A percentile compares a stretch with the other conserved stretches of the same genome.
Conservation (phyloP, 1,284 basidiomycete genomes). For the Athelia psychrophila region DNA sequence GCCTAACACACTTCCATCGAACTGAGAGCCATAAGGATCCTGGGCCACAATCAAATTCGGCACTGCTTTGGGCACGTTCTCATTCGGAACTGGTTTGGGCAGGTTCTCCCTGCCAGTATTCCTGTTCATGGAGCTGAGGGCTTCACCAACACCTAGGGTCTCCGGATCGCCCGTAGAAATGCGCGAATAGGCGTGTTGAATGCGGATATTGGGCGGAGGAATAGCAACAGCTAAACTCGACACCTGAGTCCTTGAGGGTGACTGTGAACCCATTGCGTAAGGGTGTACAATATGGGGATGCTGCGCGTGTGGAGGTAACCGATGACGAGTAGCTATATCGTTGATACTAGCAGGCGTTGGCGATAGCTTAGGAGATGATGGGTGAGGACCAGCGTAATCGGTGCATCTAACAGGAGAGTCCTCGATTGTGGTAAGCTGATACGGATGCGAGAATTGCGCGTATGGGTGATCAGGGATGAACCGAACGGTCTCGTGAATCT, state of each 20-base stretch:
- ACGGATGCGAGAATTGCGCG: constrained; percentile 38
- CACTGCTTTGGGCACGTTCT: constrained; percentile 37
- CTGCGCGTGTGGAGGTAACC: constrained; percentile 38
- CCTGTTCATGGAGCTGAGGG: constrained; percentile 35
- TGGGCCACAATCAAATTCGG: constrained; percentile 16
- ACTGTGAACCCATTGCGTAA: constrained; percentile 22
- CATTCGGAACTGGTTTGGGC: neutral
- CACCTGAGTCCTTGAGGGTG: neutral
- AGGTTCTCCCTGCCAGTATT: constrained; percentile 32
- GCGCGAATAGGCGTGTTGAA: constrained; percentile 10
- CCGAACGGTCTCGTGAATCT: constrained; percentile 28
- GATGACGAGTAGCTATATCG: constrained; percentile 42
- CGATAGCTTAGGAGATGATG: constrained; percentile 19
- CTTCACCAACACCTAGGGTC: constrained; percentile 41
- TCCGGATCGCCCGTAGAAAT: constrained; percentile 34
- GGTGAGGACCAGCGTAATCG: constrained; percentile 51
- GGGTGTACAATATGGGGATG: constrained; percentile 22
- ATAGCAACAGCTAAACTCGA: too few relatives aligned
- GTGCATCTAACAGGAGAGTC: constrained; percentile 18
- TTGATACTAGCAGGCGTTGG: constrained; percentile 20
- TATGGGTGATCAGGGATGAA: constrained; percentile 55
- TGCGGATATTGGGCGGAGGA: neutral
- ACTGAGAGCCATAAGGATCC: constrained; percentile 3
- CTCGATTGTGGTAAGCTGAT: constrained; percentile 10
- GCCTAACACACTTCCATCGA: too few relatives aligned